Conservation (phyloP, 768 basidiomycete genomes). For the Phylloporus scabripes region DNA sequence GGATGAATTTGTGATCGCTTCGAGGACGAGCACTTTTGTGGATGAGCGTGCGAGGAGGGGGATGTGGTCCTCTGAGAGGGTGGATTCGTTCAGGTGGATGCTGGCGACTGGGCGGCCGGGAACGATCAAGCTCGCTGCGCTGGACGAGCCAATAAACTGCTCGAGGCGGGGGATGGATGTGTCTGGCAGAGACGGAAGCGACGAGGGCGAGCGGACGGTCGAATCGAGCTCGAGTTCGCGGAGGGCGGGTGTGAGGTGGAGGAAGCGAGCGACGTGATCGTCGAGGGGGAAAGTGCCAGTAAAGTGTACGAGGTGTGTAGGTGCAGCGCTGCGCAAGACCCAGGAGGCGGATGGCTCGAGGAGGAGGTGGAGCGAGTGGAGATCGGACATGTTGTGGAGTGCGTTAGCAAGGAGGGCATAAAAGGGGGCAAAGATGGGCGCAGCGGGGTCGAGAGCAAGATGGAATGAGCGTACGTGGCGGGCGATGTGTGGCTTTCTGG, state of each 20-base stretch:
- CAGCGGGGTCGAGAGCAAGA: constrained; percentile 42
- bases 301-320: constrained; percentile 43
- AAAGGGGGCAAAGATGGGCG: constrained; percentile 41
- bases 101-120: constrained; percentile 62
- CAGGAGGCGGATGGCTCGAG: constrained; percentile 49
- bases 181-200: constrained; percentile 22
- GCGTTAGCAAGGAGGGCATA: constrained; percentile 47
- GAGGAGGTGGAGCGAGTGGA: constrained; percentile 46
- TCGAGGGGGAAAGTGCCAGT: constrained; percentile 60
- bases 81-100: constrained; percentile 57
- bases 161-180: constrained; percentile 40
- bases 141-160: constrained; percentile 58
- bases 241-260: constrained; percentile 49
- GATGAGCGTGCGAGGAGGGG: constrained; percentile 45
- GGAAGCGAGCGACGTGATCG: constrained; percentile 51
- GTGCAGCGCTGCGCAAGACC: constrained; percentile 38
- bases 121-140: constrained; percentile 49
- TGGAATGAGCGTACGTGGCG: constrained; percentile 57
- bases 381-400: constrained; percentile 54
- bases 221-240: constrained; percentile 51
- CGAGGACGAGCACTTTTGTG: constrained; percentile 49
- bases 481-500: constrained; percentile 51
- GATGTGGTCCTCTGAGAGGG: constrained; percentile 54
- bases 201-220: constrained; percentile 17
- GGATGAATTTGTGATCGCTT: constrained; percentile 52